Evolutionary conservation across 2,329 filamentous ascomycete species (phyloP).

Genomic region (Grosmannia clavigera): DNA sequence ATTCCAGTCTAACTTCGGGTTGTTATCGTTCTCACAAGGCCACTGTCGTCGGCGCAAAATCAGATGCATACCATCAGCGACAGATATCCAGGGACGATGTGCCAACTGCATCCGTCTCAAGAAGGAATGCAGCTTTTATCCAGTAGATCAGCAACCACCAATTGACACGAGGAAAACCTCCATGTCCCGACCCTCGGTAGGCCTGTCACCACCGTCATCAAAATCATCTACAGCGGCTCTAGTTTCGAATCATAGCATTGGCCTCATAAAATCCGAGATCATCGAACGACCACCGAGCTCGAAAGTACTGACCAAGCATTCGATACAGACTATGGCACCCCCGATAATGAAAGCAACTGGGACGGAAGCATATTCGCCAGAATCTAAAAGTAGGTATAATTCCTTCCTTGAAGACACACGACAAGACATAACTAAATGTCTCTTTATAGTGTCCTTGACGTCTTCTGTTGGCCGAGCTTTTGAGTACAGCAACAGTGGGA

Average conservation of each 20-base stretch:
- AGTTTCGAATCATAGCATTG: not conserved
- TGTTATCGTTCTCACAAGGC: constrained; percentile 35
- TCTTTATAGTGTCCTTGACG: constrained; percentile 21
- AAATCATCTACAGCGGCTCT: constrained; percentile 18
- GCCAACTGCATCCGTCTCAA: constrained; percentile 88
- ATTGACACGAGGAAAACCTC: constrained; percentile 32
- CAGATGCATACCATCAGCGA: constrained; percentile 65
- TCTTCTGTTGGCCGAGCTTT: constrained; percentile 13
- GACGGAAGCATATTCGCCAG: constrained; percentile 24
- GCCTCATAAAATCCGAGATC: constrained; percentile 16
- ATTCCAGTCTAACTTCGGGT: not conserved
- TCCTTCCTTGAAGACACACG: not conserved
- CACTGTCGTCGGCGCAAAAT: constrained; percentile 93
- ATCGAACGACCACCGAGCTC: constrained; percentile 24
- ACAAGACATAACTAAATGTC: not conserved
- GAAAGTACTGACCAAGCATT: constrained; percentile 29
- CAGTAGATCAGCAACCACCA: constrained; percentile 65
- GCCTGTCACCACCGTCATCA: constrained; percentile 7
- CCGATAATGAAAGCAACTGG: constrained; percentile 27
- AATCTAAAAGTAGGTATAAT: constrained; percentile 29
- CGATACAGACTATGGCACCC: constrained; percentile 32
- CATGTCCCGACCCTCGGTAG: constrained; percentile 24
- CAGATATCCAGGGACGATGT: constrained; percentile 65
- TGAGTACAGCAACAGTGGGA: constrained; percentile 25
- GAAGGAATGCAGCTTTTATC: constrained; percentile 87